Percentiles rank a stretch among this genome's conserved stretches.
Evolutionary conservation across 2,329 filamentous ascomycete species (phyloP).

Genomic region (Meredithiella fracta): DNA sequence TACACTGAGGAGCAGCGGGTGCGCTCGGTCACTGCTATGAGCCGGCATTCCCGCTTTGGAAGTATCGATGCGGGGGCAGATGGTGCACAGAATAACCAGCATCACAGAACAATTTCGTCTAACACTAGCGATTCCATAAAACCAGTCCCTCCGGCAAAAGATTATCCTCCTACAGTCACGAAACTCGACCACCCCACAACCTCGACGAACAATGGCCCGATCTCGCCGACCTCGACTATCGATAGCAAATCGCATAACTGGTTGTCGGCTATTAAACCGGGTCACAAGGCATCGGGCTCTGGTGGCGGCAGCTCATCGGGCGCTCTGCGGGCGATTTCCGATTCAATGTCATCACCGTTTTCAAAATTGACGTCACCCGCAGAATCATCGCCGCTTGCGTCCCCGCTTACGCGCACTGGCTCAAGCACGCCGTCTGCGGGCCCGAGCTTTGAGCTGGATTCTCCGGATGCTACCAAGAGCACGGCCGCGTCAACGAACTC

Average conservation of each 20-base stretch:
- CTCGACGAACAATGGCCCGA: slow-evolving; percentile 22
- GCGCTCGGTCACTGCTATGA: slow-evolving; percentile 47
- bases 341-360: slow-evolving; percentile 27
- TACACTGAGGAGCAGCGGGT: slow-evolving; percentile 58
- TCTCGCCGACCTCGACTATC: slow-evolving; percentile 30
- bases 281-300: slow-evolving; percentile 24
- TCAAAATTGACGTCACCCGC: slow-evolving; percentile 33
- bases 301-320: slow-evolving; percentile 25
- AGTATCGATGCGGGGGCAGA: slow-evolving; percentile 63
- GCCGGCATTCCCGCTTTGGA: slow-evolving; percentile 60
- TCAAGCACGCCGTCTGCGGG: slow-evolving; percentile 52
- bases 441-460: slow-evolving; percentile 64
- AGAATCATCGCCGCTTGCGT: slow-evolving; percentile 35
- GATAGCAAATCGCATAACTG: slow-evolving; percentile 33
- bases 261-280: slow-evolving; percentile 35
- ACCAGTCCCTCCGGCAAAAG: slow-evolving; percentile 35
- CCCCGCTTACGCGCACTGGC: slow-evolving; percentile 53
- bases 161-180: slow-evolving; percentile 41
- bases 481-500: slow-evolving; percentile 27
- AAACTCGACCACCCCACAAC: slow-evolving; percentile 37
- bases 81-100: slow-evolving; percentile 25
- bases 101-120: slow-evolving; percentile 46
- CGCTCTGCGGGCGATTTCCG: slow-evolving; percentile 73
- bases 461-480: slow-evolving; percentile 46
- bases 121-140: slow-evolving; percentile 38